Percentiles rank a stretch among this genome's conserved stretches.
Evolutionary conservation across 2,329 filamentous ascomycete genomes (phyloP).

Genomic region (Cordyceps farinosa): DNA sequence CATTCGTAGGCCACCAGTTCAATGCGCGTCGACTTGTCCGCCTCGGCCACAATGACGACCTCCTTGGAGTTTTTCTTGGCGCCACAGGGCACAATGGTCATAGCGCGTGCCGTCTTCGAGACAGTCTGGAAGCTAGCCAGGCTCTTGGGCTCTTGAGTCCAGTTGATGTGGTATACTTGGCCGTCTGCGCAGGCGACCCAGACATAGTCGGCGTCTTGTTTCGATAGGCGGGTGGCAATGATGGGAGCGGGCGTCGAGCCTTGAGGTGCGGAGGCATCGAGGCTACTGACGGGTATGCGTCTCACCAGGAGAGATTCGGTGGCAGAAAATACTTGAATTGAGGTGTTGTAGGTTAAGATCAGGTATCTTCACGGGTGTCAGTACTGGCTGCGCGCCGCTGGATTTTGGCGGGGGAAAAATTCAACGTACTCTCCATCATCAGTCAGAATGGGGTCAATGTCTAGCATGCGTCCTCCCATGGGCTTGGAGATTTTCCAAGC

Average conservation of each 20-base stretch:
- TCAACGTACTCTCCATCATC: constrained; percentile 55
- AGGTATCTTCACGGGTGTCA: constrained; percentile 54
- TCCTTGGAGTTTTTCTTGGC: constrained; percentile 40
- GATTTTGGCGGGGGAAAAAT: not conserved
- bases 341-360: constrained; percentile 69
- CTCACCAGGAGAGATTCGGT: constrained; percentile 76
- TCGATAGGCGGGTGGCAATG: constrained; percentile 40
- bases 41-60: constrained; percentile 46
- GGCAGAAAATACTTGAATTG: constrained; percentile 77
- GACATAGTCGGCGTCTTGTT: constrained; percentile 41
- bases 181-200: constrained; percentile 61
- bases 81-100: constrained; percentile 37
- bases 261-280: constrained; percentile 27
- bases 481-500: constrained; percentile 61
- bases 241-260: constrained; percentile 32
- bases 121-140: constrained; percentile 40
- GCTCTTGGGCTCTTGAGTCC: constrained; percentile 47
- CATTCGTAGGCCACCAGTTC: constrained; percentile 47
- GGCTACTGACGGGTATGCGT: constrained; percentile 54
- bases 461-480: constrained; percentile 62
- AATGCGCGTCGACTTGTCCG: constrained; percentile 31
- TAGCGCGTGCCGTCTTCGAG: constrained; percentile 43
- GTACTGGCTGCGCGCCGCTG: constrained; percentile 25
- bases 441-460: constrained; percentile 62
- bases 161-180: constrained; percentile 54